Evolutionary conservation across 352 stramenopile genomes (phyloP), one percentile per base, ranked within the genome.

Genomic region (Phytophthora lateralis): DNA sequence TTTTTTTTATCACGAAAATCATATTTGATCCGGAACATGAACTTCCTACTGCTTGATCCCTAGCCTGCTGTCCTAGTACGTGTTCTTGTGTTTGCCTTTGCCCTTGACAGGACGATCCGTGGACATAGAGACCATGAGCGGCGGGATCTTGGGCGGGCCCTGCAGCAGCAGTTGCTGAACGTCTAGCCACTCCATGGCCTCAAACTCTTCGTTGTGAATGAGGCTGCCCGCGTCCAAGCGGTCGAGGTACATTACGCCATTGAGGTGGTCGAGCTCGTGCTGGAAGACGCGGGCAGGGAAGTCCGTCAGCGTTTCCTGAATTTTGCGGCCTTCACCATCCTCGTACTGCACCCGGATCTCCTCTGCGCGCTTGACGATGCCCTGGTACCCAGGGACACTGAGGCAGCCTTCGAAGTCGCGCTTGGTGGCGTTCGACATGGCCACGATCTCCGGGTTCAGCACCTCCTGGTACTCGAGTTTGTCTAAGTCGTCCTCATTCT

Each of bases 371-470:
- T 71, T 60, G 14, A 95, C 79, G 29, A 95, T 80, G 46, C 79
- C 86, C 42, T 89, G 79, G 63, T 95, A 95, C 14, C 83, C 84
- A 14, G 86, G 86, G 21, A 95, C 77, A 63, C 86, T 95, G 57
- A 95, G 55, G 30, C 86, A 95, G 27, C 86, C 86, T 75, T 95
- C 86, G 73, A 93, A 95, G 63, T 95, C 86, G 55, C 87, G 88
- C 34, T 70, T 80, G 47, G 67, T 75, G 9, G 56, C 52, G 14
- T 75, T 53, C 7, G 83, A 92, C 58, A 64, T 76, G 48, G 62
- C 53, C 11, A 89, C 29, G 48, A 95, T 92, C 63, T 90, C 62
- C 0, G 84, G 86, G 43, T 95, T 95, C 71, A 95, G 73, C 39
- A 91, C 76, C n/a, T 73, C 62, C 53, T 93, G 79, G 45, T 93